Percentiles rank a stretch among this genome's conserved stretches.
These are phyloP conservation scores for Geotrichum reessii DNA, from an alignment of 1,139 yeast species.

Conservation along the genomic window DNA sequence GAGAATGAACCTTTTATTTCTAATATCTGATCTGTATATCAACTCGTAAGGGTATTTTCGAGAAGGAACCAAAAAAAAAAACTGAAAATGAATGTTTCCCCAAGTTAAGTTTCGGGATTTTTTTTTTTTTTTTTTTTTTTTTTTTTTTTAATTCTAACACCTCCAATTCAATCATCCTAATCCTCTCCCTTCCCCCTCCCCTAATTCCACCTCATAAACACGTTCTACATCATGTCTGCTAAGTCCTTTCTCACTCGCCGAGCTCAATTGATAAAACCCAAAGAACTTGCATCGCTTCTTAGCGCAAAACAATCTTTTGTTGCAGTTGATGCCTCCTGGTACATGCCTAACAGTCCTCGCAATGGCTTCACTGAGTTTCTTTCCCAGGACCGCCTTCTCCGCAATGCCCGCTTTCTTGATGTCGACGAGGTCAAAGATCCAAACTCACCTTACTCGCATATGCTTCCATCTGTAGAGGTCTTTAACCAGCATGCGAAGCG, in stretches of 20 bases:
- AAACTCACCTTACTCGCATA: conserved; percentile 70
- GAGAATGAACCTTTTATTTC: neutral
- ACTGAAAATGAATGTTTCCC: too few relatives aligned
- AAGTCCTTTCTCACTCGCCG: neutral
- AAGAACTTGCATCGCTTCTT: neutral
- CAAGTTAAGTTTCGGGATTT: too few relatives aligned
- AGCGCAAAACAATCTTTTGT: neutral
- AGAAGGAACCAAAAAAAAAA: too few relatives aligned
- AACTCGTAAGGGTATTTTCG: too few relatives aligned
- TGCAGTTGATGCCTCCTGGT: conserved; percentile 90
- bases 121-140: too few relatives aligned
- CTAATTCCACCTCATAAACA: neutral
- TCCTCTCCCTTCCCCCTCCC: neutral
- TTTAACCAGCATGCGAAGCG: conserved; percentile 48
- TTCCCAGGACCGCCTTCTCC: conserved; percentile 46
- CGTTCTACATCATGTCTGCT: neutral
- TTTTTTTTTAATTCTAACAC: too few relatives aligned
- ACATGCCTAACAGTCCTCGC: conserved; percentile 66
- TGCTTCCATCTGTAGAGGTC: conserved; percentile 61
- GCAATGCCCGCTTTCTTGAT: conserved; percentile 70
- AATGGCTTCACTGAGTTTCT: conserved; percentile 42
- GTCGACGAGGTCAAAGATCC: conserved; percentile 62
- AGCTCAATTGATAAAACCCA: neutral
- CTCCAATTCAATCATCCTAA: too few relatives aligned
- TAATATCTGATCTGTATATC: too few relatives aligned